These are phyloP conservation scores for Backusella mclennaniae DNA, from an alignment of 192 early-diverging fungal species.

Conservation along the genomic window DNA sequence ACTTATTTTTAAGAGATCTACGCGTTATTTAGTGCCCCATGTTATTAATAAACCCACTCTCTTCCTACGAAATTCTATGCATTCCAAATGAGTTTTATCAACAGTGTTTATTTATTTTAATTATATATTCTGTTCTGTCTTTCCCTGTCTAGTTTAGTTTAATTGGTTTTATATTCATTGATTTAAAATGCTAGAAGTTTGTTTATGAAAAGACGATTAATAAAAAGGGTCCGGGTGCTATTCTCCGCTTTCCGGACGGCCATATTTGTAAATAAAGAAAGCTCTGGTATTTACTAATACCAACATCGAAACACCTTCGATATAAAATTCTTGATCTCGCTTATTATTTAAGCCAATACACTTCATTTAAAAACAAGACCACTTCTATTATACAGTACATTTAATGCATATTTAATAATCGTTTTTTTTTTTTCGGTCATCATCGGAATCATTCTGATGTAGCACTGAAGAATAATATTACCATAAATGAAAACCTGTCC, in stretches of 20 bases:
- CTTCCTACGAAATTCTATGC: too few relatives aligned
- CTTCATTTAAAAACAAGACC: not conserved
- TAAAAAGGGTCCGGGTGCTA: not conserved
- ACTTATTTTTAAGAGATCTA: not conserved
- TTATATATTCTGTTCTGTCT: not conserved
- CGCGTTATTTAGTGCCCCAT: not conserved
- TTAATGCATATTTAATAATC: not conserved
- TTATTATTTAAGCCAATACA: too few relatives aligned
- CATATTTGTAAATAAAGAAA: not conserved
- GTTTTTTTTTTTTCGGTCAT: not conserved
- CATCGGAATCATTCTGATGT: not conserved
- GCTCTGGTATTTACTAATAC: too few relatives aligned
- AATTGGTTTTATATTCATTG: too few relatives aligned
- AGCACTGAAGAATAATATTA: not conserved
- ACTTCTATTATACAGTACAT: not conserved
- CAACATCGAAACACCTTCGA: not conserved
- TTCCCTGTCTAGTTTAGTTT: too few relatives aligned
- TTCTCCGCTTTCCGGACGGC: not conserved
- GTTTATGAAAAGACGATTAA: not conserved
- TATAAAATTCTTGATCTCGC: not conserved
- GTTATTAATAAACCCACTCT: too few relatives aligned
- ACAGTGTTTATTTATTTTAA: not conserved
- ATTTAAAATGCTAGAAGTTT: too few relatives aligned
- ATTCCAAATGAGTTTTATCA: not conserved
- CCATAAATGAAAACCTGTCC: not conserved